Conservation (phyloP, 768 basidiomycete genomes). For the Mrakia blollopis region DNA sequence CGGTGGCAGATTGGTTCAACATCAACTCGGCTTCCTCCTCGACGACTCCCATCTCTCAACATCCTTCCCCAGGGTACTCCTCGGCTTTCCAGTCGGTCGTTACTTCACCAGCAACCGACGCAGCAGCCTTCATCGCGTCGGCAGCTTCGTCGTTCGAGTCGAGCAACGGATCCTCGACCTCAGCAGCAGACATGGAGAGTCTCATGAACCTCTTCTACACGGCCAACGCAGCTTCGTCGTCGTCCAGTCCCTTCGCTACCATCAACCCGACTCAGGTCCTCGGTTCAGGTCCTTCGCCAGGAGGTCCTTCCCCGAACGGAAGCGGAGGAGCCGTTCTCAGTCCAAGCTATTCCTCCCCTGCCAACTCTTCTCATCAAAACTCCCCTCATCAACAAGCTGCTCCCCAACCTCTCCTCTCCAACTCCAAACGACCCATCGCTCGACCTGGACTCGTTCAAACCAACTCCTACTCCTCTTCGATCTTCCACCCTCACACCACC, state of each 20-base stretch:
- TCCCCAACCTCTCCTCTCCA: neutral
- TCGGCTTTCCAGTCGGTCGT: constrained; percentile 7
- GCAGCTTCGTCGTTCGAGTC: constrained; percentile 17
- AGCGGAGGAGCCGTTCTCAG: neutral
- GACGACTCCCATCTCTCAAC: constrained; percentile 22
- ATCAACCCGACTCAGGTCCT: constrained; percentile 90
- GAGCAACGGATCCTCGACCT: constrained; percentile 14
- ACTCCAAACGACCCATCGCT: constrained; percentile 11
- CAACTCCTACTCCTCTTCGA: neutral
- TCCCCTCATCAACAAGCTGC: neutral
- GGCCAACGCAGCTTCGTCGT: constrained; percentile 35
- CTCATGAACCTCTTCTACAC: constrained; percentile 45
- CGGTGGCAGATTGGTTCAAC: neutral
- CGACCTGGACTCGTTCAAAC: constrained; percentile 4
- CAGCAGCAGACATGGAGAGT: constrained; percentile 43
- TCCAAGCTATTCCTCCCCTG: constrained; percentile 21
- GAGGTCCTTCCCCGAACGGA: constrained; percentile 4
- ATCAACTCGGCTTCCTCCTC: constrained; percentile 12
- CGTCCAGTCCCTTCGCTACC: constrained; percentile 40
- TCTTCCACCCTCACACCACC: neutral
- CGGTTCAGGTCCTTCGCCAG: constrained; percentile 29
- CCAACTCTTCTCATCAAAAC: constrained; percentile 6
- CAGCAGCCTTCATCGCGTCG: constrained; percentile 6
- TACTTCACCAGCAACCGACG: neutral
- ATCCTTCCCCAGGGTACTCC: constrained; percentile 15